These are phyloP conservation scores for Strobilomyces confusus DNA, from an alignment of 768 basidiomycete species.

Conservation along the genomic window DNA sequence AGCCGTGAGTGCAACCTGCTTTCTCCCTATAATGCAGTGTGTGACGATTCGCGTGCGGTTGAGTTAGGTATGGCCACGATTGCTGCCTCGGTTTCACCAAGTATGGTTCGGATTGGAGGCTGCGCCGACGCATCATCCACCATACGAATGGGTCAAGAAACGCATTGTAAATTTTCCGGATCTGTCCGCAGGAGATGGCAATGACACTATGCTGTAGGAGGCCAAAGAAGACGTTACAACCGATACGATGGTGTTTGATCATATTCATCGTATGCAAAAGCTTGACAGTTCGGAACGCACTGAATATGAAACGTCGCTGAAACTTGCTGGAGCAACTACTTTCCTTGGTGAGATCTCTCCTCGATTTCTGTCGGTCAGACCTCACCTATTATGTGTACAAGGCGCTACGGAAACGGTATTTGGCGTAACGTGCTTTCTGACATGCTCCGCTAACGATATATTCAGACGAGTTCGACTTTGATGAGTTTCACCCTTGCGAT, in stretches of 20 bases:
- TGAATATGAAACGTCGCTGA: conserved; percentile 3
- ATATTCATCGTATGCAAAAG: conserved; percentile 6
- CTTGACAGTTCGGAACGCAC: conserved; percentile 1
- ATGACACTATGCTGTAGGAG: background rate
- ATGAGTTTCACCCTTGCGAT: background rate
- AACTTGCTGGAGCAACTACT: background rate
- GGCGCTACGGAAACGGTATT: background rate
- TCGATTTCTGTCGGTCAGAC: too few relatives aligned
- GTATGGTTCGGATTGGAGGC: background rate
- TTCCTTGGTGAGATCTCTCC: background rate
- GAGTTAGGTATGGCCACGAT: background rate
- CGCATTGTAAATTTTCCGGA: background rate
- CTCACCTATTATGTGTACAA: background rate
- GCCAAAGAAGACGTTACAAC: background rate
- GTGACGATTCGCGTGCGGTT: background rate
- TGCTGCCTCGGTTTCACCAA: background rate
- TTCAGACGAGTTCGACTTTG: background rate
- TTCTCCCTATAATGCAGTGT: background rate
- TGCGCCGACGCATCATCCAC: background rate
- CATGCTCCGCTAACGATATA: background rate
- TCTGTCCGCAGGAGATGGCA: background rate
- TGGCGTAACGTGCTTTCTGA: background rate
- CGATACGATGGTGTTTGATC: background rate
- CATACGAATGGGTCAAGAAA: background rate
- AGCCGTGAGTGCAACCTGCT: background rate